These are phyloP conservation scores for Noccaea caerulescens DNA, from an alignment of 345 rosid genomes.

Conservation along the genomic window DNA sequence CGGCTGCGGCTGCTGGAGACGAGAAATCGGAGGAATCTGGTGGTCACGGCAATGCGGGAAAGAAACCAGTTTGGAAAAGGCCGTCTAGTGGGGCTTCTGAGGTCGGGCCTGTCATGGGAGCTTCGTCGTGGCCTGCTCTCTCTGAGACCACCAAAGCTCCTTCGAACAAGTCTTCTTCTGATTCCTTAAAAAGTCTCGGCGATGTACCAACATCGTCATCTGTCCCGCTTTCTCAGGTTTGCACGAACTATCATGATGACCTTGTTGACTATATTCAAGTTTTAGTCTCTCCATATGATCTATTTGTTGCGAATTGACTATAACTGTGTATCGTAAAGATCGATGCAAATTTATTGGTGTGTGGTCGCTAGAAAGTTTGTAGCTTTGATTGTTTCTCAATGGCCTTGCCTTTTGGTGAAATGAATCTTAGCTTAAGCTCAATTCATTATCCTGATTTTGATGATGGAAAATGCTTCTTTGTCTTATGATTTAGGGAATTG, in stretches of 20 bases:
- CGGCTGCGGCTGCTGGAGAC: conserved; percentile 27
- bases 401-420: background rate
- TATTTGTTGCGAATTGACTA: conserved; percentile 4
- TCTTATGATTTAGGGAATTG: conserved; percentile 30
- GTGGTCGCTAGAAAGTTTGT: conserved; percentile 13
- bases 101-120: conserved; percentile 56
- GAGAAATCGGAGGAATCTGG: conserved; percentile 40
- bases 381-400: conserved; percentile 18
- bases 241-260: background rate
- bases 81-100: conserved; percentile 64
- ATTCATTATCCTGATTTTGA: background rate
- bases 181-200: conserved; percentile 41
- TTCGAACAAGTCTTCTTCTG: conserved; percentile 45
- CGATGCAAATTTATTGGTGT: background rate
- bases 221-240: conserved; percentile 37
- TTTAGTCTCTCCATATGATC: conserved; percentile 4
- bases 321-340: conserved; percentile 1
- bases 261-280: background rate
- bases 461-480: conserved; percentile 15
- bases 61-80: conserved; percentile 72
- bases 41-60: conserved; percentile 59
- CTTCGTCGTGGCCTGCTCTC: conserved; percentile 46
- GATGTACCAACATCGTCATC: conserved; percentile 34
- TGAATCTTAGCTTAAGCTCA: background rate
- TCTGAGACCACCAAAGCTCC: conserved; percentile 60